These are phyloP conservation scores for Suhomyces coccinellae DNA, from an alignment of 1,139 yeast species.

Conservation along the genomic window DNA sequence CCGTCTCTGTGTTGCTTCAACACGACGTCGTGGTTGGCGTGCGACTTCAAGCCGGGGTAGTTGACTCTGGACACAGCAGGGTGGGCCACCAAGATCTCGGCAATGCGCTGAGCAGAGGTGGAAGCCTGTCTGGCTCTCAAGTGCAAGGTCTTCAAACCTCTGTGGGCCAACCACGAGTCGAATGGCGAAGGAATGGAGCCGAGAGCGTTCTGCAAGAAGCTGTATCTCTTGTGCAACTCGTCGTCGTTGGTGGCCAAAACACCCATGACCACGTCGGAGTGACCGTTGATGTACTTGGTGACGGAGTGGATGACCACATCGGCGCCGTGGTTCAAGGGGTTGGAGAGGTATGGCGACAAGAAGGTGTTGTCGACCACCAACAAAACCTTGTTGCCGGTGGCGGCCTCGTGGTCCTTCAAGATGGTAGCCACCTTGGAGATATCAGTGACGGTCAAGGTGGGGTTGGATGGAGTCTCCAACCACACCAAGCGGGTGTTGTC, in stretches of 20 bases:
- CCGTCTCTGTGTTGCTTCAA: conserved; percentile 78
- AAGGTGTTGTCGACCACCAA: conserved; percentile 92
- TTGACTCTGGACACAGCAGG: conserved; percentile 66
- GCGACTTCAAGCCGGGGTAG: conserved; percentile 78
- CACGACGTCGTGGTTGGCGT: conserved; percentile 64
- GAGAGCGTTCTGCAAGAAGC: conserved; percentile 83
- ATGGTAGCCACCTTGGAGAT: conserved; percentile 58
- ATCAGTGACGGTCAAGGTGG: conserved; percentile 76
- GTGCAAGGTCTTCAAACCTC: conserved; percentile 87
- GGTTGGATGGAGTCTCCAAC: conserved; percentile 90
- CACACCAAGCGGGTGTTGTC: conserved; percentile 75
- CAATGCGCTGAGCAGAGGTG: conserved; percentile 65
- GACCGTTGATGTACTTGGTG: conserved; percentile 90
- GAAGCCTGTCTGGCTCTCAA: conserved; percentile 76
- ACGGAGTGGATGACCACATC: conserved; percentile 87
- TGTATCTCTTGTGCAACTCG: conserved; percentile 59
- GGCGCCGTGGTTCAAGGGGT: conserved; percentile 82
- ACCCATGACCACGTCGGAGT: conserved; percentile 90
- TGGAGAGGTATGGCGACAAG: conserved; percentile 88
- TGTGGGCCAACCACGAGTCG: conserved; percentile 90
- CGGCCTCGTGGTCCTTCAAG: conserved; percentile 47
- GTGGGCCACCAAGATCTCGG: conserved; percentile 56
- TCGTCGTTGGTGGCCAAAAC: conserved; percentile 71
- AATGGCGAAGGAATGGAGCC: conserved; percentile 91
- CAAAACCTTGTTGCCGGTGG: conserved; percentile 49